These are phyloP conservation scores for Cymbopogon flexuosus DNA, from an alignment of 202 grass and related monocot species.

Conservation along the genomic window DNA sequence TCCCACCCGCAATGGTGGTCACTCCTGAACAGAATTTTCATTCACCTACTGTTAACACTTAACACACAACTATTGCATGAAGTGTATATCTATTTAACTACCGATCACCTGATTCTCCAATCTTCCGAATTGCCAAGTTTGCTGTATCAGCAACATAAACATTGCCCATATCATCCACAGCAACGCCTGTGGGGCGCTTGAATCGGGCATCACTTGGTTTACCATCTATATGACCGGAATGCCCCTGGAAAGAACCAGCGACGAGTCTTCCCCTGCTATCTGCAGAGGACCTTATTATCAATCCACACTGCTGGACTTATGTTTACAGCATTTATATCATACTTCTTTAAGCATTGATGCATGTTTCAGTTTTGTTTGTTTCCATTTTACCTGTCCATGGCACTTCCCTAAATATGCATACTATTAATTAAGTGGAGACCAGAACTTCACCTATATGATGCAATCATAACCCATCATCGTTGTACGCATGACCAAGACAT, in stretches of 20 bases:
- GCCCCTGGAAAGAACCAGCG: conserved; percentile 86
- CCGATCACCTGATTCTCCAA: conserved; percentile 63
- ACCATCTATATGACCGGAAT: conserved; percentile 84
- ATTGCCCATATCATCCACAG: conserved; percentile 90
- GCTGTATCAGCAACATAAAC: conserved; percentile 95
- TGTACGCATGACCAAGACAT: neutral
- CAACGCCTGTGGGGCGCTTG: conserved; percentile 77
- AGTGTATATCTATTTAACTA: neutral
- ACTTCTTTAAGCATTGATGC: neutral
- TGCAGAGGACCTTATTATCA: conserved; percentile 46
- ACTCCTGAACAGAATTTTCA: conserved; percentile 52
- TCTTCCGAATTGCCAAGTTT: conserved; percentile 89
- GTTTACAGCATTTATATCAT: conserved; percentile 2
- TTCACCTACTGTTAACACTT: neutral
- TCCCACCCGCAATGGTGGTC: conserved; percentile 94
- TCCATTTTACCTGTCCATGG: neutral
- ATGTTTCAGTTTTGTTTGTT: neutral
- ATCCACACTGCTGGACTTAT: neutral
- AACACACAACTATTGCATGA: conserved; percentile 7
- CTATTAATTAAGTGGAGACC: neutral
- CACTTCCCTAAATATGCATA: neutral
- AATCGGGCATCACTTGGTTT: conserved; percentile 92
- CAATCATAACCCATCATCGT: neutral
- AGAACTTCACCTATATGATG: neutral
- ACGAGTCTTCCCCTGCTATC: conserved; percentile 89